phyloP scores from a whole-genome alignment of 306 rosid species.

The Cicer bijugum region DNA sequence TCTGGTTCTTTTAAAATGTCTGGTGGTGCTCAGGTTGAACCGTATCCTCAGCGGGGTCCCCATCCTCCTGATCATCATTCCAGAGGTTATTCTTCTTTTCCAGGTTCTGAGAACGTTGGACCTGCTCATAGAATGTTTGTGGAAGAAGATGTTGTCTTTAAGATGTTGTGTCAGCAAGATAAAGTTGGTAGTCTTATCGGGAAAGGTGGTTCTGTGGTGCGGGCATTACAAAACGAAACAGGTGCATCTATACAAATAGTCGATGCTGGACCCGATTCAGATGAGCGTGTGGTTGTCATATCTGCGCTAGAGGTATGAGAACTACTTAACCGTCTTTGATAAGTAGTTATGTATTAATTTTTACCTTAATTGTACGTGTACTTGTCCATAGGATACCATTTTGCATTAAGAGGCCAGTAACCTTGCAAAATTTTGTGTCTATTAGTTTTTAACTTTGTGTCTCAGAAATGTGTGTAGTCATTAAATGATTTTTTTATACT shows the following conservation, averaged over 20 bases:
- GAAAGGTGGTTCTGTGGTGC: constrained; percentile 83
- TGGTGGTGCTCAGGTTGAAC: constrained; percentile 58
- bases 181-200: constrained; percentile 93
- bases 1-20: constrained; percentile 57
- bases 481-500: constrained; percentile 32
- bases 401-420: neutral
- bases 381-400: constrained; percentile 17
- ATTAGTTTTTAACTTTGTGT: constrained; percentile 29
- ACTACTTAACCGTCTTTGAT: constrained; percentile 38
- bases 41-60: constrained; percentile 56
- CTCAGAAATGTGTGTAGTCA: neutral
- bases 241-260: constrained; percentile 85
- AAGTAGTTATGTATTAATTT: constrained; percentile 13
- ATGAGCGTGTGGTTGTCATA: constrained; percentile 80
- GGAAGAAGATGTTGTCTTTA: constrained; percentile 87
- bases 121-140: constrained; percentile 60
- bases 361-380: neutral
- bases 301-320: constrained; percentile 77
- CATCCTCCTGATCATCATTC: constrained; percentile 61
- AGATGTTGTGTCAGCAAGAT: constrained; percentile 76
- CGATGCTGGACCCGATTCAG: constrained; percentile 72
- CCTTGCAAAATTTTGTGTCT: constrained; percentile 16
- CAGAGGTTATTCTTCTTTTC: constrained; percentile 61
- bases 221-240: constrained; percentile 78
- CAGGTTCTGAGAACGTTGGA: constrained; percentile 63